Conservation (phyloP, 495 filamentous ascomycete species). For the Immersiella caudata region DNA sequence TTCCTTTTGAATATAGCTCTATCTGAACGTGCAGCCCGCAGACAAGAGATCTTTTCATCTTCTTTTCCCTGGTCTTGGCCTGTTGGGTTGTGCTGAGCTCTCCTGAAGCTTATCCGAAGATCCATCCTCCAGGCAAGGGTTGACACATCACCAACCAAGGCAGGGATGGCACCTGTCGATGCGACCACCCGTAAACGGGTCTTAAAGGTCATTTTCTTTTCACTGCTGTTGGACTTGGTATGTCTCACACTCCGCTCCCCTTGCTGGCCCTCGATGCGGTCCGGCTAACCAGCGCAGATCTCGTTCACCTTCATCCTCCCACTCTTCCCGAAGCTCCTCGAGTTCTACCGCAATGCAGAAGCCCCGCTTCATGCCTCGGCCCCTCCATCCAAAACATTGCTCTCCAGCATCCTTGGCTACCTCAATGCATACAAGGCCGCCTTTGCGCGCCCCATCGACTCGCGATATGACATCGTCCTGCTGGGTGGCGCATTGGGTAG, state of each 20-base stretch:
- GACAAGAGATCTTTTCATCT: not conserved
- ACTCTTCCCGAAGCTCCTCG: slow-evolving; percentile 88
- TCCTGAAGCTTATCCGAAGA: slow-evolving; percentile 6
- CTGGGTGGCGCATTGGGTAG: slow-evolving; percentile 93
- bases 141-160: slow-evolving; percentile 1
- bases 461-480: slow-evolving; percentile 94
- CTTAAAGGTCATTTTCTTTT: slow-evolving; percentile 69
- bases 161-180: slow-evolving; percentile 50
- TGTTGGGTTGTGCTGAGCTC: not conserved
- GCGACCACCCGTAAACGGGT: slow-evolving; percentile 71
- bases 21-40: slow-evolving; percentile 13
- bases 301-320: slow-evolving; percentile 92
- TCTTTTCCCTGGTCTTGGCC: not conserved
- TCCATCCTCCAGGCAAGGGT: slow-evolving; percentile 4
- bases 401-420: slow-evolving; percentile 76
- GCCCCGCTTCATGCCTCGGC: slow-evolving; percentile 55
- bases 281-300: slow-evolving; percentile 37
- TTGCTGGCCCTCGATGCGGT: slow-evolving; percentile 14
- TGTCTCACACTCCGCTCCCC: slow-evolving; percentile 19
- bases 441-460: slow-evolving; percentile 91
- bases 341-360: slow-evolving; percentile 85
- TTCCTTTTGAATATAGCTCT: slow-evolving; percentile 2
- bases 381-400: slow-evolving; percentile 57
- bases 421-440: slow-evolving; percentile 95
- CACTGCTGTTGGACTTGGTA: slow-evolving; percentile 58